Conservation (phyloP, 129 eudicot genomes). For the Oenanthe sinensis region DNA sequence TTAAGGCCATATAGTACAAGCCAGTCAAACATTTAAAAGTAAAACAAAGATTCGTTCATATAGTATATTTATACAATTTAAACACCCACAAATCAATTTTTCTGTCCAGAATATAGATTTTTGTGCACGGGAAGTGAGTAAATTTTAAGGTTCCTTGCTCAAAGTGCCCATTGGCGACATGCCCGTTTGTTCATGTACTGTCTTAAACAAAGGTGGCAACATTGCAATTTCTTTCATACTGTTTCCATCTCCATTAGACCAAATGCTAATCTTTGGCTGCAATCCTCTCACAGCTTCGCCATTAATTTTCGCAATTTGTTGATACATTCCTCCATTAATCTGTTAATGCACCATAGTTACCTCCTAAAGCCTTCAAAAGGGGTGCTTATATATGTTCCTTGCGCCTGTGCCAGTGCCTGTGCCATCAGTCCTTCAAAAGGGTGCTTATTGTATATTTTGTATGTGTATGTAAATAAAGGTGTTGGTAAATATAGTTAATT, state of each 20-base stretch:
- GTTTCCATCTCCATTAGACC: constrained; percentile 1
- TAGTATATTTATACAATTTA: background rate
- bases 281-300: background rate
- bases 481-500: too few species aligned
- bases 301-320: background rate
- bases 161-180: constrained; percentile 5
- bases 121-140: background rate
- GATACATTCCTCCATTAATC: constrained; percentile 3
- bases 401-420: background rate
- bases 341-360: background rate
- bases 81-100: background rate
- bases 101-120: background rate
- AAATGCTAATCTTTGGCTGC: background rate
- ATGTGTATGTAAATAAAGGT: too few species aligned
- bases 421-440: background rate
- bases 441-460: too few species aligned
- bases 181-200: background rate
- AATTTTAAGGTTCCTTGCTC: background rate
- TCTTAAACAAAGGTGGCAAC: constrained; percentile 7
- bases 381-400: background rate
- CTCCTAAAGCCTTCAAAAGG: background rate
- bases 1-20: too few species aligned
- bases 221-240: background rate
- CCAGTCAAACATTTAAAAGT: too few species aligned
- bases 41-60: background rate